These are phyloP conservation scores for Cystobasidium tubakii DNA, from an alignment of 768 basidiomycete species.

Conservation along the genomic window DNA sequence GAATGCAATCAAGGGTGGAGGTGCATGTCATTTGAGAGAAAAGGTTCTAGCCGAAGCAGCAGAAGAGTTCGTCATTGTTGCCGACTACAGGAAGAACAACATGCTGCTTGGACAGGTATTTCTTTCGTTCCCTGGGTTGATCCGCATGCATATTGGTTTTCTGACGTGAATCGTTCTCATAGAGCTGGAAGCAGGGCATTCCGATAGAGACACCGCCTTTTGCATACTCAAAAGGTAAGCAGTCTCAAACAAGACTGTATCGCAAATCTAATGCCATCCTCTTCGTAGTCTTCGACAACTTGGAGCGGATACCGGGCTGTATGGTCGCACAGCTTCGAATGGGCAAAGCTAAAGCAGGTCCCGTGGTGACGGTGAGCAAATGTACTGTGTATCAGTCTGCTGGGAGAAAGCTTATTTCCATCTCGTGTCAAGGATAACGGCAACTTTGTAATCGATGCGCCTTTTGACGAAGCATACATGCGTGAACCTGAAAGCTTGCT, in stretches of 20 bases:
- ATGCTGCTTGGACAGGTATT: slow-evolving; percentile 39
- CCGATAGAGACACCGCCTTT: slow-evolving; percentile 96
- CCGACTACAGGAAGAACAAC: slow-evolving; percentile 86
- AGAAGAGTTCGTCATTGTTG: slow-evolving; percentile 81
- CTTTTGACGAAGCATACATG: slow-evolving; percentile 58
- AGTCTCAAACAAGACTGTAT: no score
- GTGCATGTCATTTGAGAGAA: slow-evolving; percentile 90
- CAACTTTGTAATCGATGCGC: slow-evolving; percentile 95
- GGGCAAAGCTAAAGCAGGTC: slow-evolving; percentile 81
- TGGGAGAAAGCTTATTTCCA: not conserved
- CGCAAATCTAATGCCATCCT: no score
- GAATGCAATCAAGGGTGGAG: slow-evolving; percentile 86
- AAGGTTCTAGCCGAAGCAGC: slow-evolving; percentile 89
- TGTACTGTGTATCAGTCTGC: no score
- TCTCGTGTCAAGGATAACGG: slow-evolving; percentile 54
- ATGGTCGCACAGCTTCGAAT: slow-evolving; percentile 71
- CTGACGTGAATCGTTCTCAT: not conserved
- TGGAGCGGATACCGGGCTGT: slow-evolving; percentile 47
- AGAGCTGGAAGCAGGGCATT: slow-evolving; percentile 70
- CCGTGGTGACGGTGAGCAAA: slow-evolving; percentile 74
- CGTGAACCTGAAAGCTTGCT: slow-evolving; percentile 6
- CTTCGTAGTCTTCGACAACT: slow-evolving; percentile 58
- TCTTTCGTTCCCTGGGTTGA: slow-evolving; percentile 51
- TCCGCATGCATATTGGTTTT: no score
- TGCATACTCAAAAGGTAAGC: slow-evolving; percentile 67